Evolutionary conservation across 2,329 filamentous ascomycete species (phyloP).

Genomic region (Alternaria alternata): DNA sequence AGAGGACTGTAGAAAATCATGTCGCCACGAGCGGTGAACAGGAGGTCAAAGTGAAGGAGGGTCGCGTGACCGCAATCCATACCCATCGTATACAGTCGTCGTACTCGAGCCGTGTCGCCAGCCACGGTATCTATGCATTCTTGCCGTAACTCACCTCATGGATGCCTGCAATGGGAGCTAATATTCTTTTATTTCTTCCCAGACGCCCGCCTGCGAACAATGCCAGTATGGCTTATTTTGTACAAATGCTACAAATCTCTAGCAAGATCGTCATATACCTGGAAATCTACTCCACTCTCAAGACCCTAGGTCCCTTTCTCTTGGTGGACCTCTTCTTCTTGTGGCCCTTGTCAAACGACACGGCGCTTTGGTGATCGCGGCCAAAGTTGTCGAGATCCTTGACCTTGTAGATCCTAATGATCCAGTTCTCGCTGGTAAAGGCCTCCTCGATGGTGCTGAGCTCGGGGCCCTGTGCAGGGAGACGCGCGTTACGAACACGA

Average conservation of each 20-base stretch:
- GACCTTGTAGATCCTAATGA: constrained; percentile 99
- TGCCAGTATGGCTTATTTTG: constrained; percentile 32
- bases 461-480: constrained; percentile 85
- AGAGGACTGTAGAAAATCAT: background rate
- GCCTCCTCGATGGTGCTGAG: constrained; percentile 94
- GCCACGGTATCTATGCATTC: background rate
- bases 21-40: background rate
- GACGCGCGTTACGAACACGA: constrained; percentile 80
- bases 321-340: constrained; percentile 83
- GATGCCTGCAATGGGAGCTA: constrained; percentile 6
- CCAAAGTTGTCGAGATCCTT: constrained; percentile 98
- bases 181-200: constrained; percentile 38
- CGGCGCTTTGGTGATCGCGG: constrained; percentile 77
- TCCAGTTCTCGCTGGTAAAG: constrained; percentile 99
- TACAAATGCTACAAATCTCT: constrained; percentile 38
- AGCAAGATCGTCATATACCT: constrained; percentile 16
- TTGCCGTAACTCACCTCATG: constrained; percentile 4
- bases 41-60: constrained; percentile 22
- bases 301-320: constrained; percentile 74
- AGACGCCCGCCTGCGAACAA: constrained; percentile 37
- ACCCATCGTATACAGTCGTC: background rate
- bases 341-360: constrained; percentile 77
- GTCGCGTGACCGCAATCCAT: background rate
- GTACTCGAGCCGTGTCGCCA: background rate
- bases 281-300: constrained; percentile 71